Conservation (phyloP, 306 rosid genomes). For the Medicago lupulina region DNA sequence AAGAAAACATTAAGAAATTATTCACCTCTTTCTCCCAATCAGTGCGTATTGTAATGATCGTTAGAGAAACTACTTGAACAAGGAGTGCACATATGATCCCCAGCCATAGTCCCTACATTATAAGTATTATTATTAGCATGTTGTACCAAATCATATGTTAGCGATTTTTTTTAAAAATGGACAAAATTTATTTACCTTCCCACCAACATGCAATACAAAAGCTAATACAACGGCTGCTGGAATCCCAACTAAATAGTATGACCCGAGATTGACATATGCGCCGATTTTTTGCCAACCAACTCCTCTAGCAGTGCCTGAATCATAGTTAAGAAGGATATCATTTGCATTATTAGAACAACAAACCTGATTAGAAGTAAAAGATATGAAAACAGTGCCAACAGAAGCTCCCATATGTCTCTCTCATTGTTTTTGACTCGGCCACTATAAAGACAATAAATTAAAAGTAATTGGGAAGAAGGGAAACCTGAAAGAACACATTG, state of each 20-base stretch:
- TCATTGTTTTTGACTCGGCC: background rate
- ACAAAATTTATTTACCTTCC: background rate
- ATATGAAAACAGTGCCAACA: background rate
- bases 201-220: conserved; percentile 34
- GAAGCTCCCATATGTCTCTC: background rate
- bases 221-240: conserved; percentile 37
- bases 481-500: conserved; percentile 74
- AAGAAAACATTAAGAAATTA: background rate
- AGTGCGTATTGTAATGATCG: conserved; percentile 58
- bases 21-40: conserved; percentile 76
- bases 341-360: background rate
- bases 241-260: conserved; percentile 23
- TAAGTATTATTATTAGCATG: background rate
- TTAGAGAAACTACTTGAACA: conserved; percentile 62
- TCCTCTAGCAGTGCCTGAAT: conserved; percentile 45
- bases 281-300: conserved; percentile 52
- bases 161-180: background rate
- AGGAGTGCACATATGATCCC: conserved; percentile 73
- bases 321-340: background rate
- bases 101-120: conserved; percentile 73
- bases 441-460: background rate
- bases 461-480: background rate
- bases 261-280: conserved; percentile 43
- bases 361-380: too few species aligned
- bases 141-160: background rate